These are phyloP conservation scores for Aspergillus taichungensis DNA, from an alignment of 495 filamentous ascomycete species.

Conservation along the genomic window DNA sequence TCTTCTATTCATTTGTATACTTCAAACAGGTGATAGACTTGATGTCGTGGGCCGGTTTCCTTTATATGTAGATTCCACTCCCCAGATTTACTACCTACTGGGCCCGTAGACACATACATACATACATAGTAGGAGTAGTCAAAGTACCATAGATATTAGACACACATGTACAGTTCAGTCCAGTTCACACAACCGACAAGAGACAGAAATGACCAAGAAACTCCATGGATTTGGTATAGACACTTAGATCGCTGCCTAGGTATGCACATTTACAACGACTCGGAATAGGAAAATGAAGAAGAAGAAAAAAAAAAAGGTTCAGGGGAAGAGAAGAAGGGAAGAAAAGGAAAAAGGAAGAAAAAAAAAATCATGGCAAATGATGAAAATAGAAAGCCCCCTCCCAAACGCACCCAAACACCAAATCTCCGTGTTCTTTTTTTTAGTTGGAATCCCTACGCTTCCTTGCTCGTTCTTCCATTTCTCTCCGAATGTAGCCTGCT, in stretches of 20 bases:
- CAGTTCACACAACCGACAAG: too few species aligned
- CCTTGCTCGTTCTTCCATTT: too few species aligned
- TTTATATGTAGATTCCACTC: too few species aligned
- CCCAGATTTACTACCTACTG: too few species aligned
- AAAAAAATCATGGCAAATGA: not conserved
- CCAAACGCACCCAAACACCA: conserved; percentile 16
- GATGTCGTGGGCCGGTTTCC: too few species aligned
- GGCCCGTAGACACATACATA: too few species aligned
- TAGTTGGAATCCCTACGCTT: not conserved
- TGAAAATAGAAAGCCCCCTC: not conserved
- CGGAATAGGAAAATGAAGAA: not conserved
- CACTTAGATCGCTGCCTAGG: conserved; percentile 23
- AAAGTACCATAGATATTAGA: too few species aligned
- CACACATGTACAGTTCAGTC: too few species aligned
- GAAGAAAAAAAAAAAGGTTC: conserved; percentile 3
- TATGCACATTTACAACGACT: conserved; percentile 14
- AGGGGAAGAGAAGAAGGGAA: not conserved
- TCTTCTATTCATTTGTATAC: not conserved
- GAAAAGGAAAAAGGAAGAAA: not conserved
- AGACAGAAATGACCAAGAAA: not conserved
- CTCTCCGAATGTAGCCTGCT: too few species aligned
- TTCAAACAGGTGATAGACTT: too few species aligned
- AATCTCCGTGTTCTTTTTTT: conserved; percentile 10
- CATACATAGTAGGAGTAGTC: too few species aligned
- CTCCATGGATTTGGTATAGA: conserved; percentile 13